Conservation (phyloP, 495 filamentous ascomycete genomes). For the Tricharina praecox region DNA sequence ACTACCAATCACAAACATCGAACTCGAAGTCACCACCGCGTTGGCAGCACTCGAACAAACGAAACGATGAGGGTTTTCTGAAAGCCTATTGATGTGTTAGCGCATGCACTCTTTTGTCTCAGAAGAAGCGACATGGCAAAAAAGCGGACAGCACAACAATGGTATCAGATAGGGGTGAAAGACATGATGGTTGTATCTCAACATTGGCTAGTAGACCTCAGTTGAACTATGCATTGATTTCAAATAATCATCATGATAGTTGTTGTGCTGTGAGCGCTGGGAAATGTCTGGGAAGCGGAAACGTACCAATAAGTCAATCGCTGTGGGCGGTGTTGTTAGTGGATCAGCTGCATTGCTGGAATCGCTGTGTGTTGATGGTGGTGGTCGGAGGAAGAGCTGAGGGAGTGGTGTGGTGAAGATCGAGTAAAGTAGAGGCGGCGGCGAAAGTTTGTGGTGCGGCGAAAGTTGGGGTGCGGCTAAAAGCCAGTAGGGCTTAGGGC, state of each 20-base stretch:
- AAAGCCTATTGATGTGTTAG: neutral
- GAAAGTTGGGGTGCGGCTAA: too few relatives aligned
- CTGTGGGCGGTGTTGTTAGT: too few relatives aligned
- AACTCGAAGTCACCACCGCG: neutral
- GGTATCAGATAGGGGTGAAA: constrained; percentile 9
- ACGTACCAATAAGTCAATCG: neutral
- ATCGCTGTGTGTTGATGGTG: too few relatives aligned
- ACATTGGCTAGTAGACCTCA: constrained; percentile 9
- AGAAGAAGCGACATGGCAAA: neutral
- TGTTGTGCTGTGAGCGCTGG: neutral
- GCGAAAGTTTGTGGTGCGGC: neutral
- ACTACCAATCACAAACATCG: neutral
- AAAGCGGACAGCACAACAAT: neutral
- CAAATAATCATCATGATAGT: constrained; percentile 1
- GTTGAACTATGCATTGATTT: constrained; percentile 9
- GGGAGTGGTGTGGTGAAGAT: neutral
- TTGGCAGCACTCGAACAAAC: neutral
- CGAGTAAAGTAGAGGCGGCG: neutral
- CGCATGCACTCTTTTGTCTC: neutral
- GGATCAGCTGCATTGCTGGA: too few relatives aligned
- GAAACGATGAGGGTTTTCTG: neutral
- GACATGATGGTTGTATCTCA: constrained; percentile 6
- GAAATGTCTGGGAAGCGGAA: neutral
- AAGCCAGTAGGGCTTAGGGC: too few relatives aligned
- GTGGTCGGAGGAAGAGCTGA: neutral